These are phyloP conservation scores for Ascochyta lentis DNA, from an alignment of 2,329 filamentous ascomycete species.

Conservation along the genomic window DNA sequence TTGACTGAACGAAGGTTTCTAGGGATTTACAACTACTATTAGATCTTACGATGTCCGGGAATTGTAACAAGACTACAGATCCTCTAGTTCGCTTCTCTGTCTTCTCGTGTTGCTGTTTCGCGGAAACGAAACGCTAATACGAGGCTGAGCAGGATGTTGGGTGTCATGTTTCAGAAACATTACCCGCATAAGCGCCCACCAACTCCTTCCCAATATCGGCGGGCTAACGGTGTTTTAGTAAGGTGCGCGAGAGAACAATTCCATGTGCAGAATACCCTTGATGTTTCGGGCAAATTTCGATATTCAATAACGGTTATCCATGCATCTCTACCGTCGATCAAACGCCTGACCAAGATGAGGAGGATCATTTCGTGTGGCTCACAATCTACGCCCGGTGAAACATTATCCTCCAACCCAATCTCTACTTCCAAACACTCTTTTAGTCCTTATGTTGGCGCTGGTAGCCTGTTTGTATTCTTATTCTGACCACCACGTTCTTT, in stretches of 20 bases:
- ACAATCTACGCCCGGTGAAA: slow-evolving; percentile 8
- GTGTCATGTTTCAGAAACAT: slow-evolving; percentile 5
- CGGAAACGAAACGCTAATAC: neutral
- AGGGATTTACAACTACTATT: too few species aligned
- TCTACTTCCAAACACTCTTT: neutral
- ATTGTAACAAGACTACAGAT: neutral
- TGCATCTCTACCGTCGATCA: slow-evolving; percentile 3
- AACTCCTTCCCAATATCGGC: slow-evolving; percentile 1
- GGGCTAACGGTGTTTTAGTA: neutral
- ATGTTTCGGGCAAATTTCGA: slow-evolving; percentile 2
- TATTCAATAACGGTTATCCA: neutral
- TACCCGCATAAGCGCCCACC: neutral
- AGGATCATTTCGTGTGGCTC: neutral
- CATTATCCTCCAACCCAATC: slow-evolving; percentile 11
- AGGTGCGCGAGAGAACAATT: neutral
- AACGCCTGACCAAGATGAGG: slow-evolving; percentile 6
- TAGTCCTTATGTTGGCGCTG: neutral
- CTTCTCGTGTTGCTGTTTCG: neutral
- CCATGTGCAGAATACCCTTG: neutral
- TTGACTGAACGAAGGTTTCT: too few species aligned
- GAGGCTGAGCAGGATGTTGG: neutral
- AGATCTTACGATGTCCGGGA: too few species aligned
- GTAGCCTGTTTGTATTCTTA: neutral
- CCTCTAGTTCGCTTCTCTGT: neutral
- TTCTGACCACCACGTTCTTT: neutral